Base-by-base conservation (phyloP, 208 protist genomes). In the Acanthamoeba rhysodes region DNA sequence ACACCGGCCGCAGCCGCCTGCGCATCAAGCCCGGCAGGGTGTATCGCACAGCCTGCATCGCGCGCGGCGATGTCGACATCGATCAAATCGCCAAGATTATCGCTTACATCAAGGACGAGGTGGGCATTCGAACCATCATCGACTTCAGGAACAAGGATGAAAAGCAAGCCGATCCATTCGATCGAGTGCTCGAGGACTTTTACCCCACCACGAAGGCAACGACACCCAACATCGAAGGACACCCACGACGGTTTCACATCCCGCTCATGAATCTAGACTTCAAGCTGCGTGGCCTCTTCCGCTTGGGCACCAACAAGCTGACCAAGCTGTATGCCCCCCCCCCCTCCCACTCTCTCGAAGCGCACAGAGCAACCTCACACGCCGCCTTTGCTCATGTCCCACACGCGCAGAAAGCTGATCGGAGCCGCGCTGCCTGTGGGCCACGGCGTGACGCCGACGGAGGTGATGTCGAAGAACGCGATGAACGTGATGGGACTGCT, bases 401-500 rank as follows among this genome's bases (percentile, higher is more conserved):
- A 4, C 50, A 57, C 4, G 22, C 20, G 5, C 72, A 85, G 76
- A 7, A 85, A 85, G 45, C 48, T 85, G 76, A 50, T 85, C 0
- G 76, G 76, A 16, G 76, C 76, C 8, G 76, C 76, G 5, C 34
- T 85, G 24, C 76, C 76, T 5, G 24, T 57, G 12, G 76, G 41
- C 16, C 12, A 57, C 76, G 78, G 22, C 8, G 70, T 27, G 27
- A 90, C 82, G 4, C 57, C 59, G 7, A 91, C 84, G 4, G 57
- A 91, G 57, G 50, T 64, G 57, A 72, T 91, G 50, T 64, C 84
- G 5, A 45, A 62, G 37, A 50, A 94, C 27, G 90, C 90, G 8
- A 94, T 94, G 90, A 94, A 94, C 41, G 22, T 12, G 48, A 94
- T 94, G 90, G 90, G 90, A 0, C n/a, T 94, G 90, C 68, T 94